Evolutionary conservation across 345 rosid species (phyloP), one percentile per base, ranked within the genome.

Genomic region (Cochlearia excelsa): DNA sequence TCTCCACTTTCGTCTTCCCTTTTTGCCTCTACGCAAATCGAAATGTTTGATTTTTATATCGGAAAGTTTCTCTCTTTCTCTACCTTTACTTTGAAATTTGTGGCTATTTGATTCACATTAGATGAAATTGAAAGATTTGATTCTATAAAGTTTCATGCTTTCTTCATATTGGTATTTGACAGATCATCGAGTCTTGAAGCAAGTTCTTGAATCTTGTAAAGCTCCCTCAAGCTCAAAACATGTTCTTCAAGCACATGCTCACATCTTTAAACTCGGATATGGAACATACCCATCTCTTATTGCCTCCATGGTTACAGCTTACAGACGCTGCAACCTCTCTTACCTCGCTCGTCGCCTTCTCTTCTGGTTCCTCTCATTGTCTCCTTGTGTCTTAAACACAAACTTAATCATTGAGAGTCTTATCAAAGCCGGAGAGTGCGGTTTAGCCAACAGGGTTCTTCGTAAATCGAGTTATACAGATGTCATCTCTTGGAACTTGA

Each of bases 401-500:
- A 85, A 87, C 72, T 7, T 79, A 44, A 28, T 82, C 49, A 69
- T 87, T 57, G 80, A 74, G 34, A 75, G 63, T 63, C 69, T 84
- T 30, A 72, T 82, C 76, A 73, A 48, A 62, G 44, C n/a, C 1
- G 84, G 88, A 57, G 82, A 87, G 39, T 76, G 57, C 57, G 77
- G 63, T 54, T 56, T 79, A 34, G 95, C 94, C 3, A 77, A 71
- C 67, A 79, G 74, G 80, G 67, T 84, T 34, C 84, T 90, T 35
- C 48, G 59, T 35, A 75, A 73, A 63, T 76, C 80, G 63, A 73
- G 71, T 28, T 48, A 9, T 7, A 60, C 49, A 39, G 85, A 91
- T 78, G 84, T 81, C 51, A 80, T 84, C 29, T 68, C 94, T 8
- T 91, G 96, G 95, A 90, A 87, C 64, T 71, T 88, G 30, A 75